Percentiles rank a stretch among this genome's conserved stretches.
Evolutionary conservation across 2,329 filamentous ascomycete species (phyloP).

Genomic region (Aspergillus sojae): DNA sequence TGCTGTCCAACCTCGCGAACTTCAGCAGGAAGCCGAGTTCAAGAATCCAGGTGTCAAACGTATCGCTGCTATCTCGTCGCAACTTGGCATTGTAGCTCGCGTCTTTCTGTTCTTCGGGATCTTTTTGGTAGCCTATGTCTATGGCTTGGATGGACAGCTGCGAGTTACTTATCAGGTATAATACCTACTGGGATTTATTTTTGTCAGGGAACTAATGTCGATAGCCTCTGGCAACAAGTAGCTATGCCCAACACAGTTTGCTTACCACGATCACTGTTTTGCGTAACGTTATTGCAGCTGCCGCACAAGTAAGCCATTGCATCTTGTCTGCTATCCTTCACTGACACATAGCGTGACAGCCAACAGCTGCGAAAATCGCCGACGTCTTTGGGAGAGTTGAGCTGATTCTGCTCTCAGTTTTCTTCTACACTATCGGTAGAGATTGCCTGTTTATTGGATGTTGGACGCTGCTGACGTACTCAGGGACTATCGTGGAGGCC

Average conservation of each 20-base stretch:
- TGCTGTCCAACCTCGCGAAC: not conserved
- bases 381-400: conserved; percentile 66
- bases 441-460: not conserved
- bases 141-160: conserved; percentile 62
- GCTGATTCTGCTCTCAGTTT: conserved; percentile 56
- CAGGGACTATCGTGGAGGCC: conserved; percentile 60
- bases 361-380: conserved; percentile 63
- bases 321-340: not conserved
- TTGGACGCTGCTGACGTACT: not conserved
- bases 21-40: not conserved
- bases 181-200: not conserved
- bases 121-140: conserved; percentile 66
- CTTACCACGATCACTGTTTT: conserved; percentile 63
- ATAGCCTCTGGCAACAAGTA: conserved; percentile 56
- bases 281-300: conserved; percentile 62
- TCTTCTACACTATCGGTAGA: conserved; percentile 58
- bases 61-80: conserved; percentile 58
- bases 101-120: conserved; percentile 62
- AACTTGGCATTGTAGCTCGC: conserved; percentile 57
- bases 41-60: conserved; percentile 59
- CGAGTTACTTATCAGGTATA: conserved; percentile 52
- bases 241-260: conserved; percentile 57
- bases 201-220: not conserved
- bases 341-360: conserved; percentile 38
- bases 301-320: conserved; percentile 46